Base-by-base conservation (phyloP, 2,329 filamentous ascomycete species). In the Xylariaceae sp. region DNA sequence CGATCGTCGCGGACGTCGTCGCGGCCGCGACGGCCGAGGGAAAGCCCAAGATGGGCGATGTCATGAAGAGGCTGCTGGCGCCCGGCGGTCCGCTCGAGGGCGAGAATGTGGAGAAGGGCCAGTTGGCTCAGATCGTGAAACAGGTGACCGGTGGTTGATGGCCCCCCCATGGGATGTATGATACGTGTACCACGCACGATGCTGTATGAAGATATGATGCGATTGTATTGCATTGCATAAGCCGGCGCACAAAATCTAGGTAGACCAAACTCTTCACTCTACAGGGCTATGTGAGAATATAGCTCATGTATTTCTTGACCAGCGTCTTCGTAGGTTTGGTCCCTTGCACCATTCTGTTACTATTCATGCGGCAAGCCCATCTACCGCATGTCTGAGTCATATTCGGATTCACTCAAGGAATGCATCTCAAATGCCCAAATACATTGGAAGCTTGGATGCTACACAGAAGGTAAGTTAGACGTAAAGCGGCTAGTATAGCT, bases 81-180 rank as follows among this genome's bases (percentile, higher is more conserved):
- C 77, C 79, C 26, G 76, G 79, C 7, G 80, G 76, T 3, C 74
- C 75, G 23, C 73, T 90, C 23, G 82, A 86, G 56, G 88, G 84
- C 37, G 87, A 86, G 73, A 79, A 82, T 40, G 80, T 89, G 37
- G 84, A 91, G 68, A 85, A 80, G 73, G 80, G 79, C 50, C 79
- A 82, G 61, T 74, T 92, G 46, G 81, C 80, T 3, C 82, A 76
- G 65, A 73, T 87, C 64, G 83, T 90, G 48, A 88, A 88, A 74
- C 76, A 85, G 67, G 65, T 62, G 3, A 44, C 53, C 10, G 61
- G 44, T 6, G 23, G 29, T 18, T 50, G 40, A 42, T 54, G 49
- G 56, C 14, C 10, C 18, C 4, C 12, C 10, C 21, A 20, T 20
- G 20, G 48, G 26, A 48, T 18, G 23, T 26, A 26, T 26, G 23